These are phyloP conservation scores for Logfia minima DNA, from an alignment of 129 eudicot species.

Conservation along the genomic window DNA sequence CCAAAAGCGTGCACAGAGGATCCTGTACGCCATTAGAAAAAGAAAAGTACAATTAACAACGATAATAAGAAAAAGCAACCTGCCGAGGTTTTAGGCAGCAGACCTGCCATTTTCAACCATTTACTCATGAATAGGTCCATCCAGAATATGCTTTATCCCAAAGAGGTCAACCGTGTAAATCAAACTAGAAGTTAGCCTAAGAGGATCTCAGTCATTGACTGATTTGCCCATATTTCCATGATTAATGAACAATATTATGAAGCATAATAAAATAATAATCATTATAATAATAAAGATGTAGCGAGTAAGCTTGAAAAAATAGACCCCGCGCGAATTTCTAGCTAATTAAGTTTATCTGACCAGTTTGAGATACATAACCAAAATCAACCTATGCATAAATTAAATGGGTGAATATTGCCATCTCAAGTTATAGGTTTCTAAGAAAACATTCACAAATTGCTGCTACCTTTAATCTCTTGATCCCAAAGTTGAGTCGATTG, in stretches of 20 bases:
- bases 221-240: not conserved
- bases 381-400: not conserved
- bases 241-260: not conserved
- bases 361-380: not conserved
- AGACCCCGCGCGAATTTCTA: not conserved
- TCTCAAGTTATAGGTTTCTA: not conserved
- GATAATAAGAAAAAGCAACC: too few relatives aligned
- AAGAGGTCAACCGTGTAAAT: too few relatives aligned
- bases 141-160: too few relatives aligned
- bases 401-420: not conserved
- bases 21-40: conserved; percentile 52
- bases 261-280: not conserved
- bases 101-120: not conserved
- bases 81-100: not conserved
- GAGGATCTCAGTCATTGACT: not conserved
- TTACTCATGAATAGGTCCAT: not conserved
- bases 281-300: not conserved
- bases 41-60: not conserved
- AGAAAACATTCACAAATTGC: not conserved
- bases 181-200: not conserved
- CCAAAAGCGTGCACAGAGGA: conserved; percentile 93
- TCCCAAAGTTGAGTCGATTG: conserved; percentile 92
- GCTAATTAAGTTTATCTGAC: not conserved
- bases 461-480: conserved; percentile 74
- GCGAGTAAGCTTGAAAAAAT: too few relatives aligned